Conservation (phyloP, 805 yeast genomes). For the Sugiyamaella mastotermitis region DNA sequence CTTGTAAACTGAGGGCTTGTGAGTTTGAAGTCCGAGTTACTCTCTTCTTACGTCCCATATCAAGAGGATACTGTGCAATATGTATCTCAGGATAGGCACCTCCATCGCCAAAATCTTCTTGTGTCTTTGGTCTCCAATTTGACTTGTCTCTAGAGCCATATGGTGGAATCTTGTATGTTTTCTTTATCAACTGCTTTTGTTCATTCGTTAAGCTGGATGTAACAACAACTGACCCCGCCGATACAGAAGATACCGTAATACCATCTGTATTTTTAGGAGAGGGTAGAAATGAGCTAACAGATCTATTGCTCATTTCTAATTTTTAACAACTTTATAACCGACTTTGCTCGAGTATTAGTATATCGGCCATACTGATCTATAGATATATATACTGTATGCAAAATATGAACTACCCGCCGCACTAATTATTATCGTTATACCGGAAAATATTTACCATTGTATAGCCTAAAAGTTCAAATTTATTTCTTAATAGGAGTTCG, state of each 20-base stretch:
- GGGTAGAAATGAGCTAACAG: background rate
- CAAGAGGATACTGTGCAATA: conserved; percentile 30
- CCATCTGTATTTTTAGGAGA: background rate
- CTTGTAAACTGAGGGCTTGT: conserved; percentile 26
- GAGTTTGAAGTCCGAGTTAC: conserved; percentile 7
- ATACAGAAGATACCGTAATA: background rate
- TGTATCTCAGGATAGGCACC: conserved; percentile 32
- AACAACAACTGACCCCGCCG: background rate
- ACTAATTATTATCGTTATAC: no score
- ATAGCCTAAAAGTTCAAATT: no score
- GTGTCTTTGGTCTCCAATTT: conserved; percentile 25
- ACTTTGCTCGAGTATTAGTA: no score
- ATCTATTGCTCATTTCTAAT: background rate
- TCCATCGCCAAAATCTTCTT: conserved; percentile 29
- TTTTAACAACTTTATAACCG: no score
- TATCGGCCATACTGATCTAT: no score
- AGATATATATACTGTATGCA: no score
- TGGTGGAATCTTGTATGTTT: conserved; percentile 12
- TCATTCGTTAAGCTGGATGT: conserved; percentile 1
- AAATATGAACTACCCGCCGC: no score
- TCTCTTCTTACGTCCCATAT: conserved; percentile 23
- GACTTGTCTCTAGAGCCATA: conserved; percentile 23
- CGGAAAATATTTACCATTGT: no score
- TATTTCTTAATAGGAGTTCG: no score
- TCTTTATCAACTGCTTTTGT: background rate